phyloP scores from a whole-genome alignment of 2,329 filamentous ascomycete genomes.

The Aspergillus sergii region DNA sequence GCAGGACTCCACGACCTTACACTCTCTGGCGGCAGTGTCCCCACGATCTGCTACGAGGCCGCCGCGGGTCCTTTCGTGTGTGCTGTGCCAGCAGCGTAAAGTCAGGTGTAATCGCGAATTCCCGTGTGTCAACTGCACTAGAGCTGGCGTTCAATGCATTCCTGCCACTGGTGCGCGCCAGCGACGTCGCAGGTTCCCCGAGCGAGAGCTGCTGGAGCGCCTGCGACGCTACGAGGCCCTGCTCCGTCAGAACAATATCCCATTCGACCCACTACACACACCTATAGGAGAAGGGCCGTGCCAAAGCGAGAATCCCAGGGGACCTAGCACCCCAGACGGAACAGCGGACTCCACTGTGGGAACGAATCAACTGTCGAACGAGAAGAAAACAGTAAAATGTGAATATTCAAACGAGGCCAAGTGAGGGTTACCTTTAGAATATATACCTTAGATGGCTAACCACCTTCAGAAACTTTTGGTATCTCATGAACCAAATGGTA shows the following conservation, averaged over 20 bases:
- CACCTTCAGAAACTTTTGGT: constrained; percentile 50
- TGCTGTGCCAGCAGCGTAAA: constrained; percentile 64
- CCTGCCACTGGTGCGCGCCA: constrained; percentile 41
- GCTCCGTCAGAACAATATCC: constrained; percentile 65
- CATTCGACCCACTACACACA: constrained; percentile 66
- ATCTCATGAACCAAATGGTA: constrained; percentile 50
- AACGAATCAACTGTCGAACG: background rate
- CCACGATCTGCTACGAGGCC: background rate
- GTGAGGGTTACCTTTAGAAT: constrained; percentile 5
- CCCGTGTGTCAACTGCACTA: constrained; percentile 71
- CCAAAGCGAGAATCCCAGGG: constrained; percentile 13
- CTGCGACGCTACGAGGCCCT: constrained; percentile 69
- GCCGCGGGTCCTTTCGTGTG: constrained; percentile 53
- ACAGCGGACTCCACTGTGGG: background rate
- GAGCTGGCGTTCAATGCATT: constrained; percentile 58
- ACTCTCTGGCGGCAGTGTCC: background rate
- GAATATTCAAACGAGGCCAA: constrained; percentile 16
- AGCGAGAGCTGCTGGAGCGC: constrained; percentile 71
- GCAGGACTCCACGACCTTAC: background rate
- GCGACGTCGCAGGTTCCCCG: constrained; percentile 65
- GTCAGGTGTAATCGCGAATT: constrained; percentile 72
- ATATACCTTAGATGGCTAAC: constrained; percentile 15
- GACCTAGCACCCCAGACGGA: background rate
- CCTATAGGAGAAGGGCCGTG: constrained; percentile 15
- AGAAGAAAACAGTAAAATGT: background rate